phyloP scores from a whole-genome alignment of 1,139 yeast genomes.

The Spathaspora jeffriesii region DNA sequence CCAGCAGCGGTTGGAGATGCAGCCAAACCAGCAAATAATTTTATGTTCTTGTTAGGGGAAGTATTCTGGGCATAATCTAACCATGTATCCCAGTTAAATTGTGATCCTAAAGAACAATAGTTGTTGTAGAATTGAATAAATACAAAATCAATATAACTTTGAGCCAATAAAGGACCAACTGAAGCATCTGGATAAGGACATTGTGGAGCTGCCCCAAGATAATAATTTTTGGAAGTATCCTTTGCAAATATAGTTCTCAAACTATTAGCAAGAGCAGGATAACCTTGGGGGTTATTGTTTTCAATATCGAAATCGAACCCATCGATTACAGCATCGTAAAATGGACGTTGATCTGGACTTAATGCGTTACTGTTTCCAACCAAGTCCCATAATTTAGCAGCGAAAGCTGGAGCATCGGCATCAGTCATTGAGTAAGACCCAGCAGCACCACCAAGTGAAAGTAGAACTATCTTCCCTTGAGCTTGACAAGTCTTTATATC shows the following conservation, averaged over 20 bases:
- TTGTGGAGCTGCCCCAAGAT: slow-evolving; percentile 93
- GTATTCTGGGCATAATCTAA: slow-evolving; percentile 57
- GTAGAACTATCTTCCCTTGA: slow-evolving; percentile 72
- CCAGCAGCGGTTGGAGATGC: slow-evolving; percentile 72
- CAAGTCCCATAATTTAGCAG: slow-evolving; percentile 77
- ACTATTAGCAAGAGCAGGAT: slow-evolving; percentile 58
- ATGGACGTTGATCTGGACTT: slow-evolving; percentile 64
- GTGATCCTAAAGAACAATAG: slow-evolving; percentile 60
- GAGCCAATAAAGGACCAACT: slow-evolving; percentile 64
- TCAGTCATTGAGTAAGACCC: slow-evolving; percentile 81
- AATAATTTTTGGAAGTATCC: slow-evolving; percentile 62
- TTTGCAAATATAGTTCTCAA: slow-evolving; percentile 58
- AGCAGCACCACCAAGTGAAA: slow-evolving; percentile 87
- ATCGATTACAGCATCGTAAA: slow-evolving; percentile 52
- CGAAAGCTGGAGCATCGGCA: slow-evolving; percentile 64
- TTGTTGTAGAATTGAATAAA: slow-evolving; percentile 95
- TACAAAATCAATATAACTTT: slow-evolving; percentile 76
- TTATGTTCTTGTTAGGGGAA: slow-evolving; percentile 69
- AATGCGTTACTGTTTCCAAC: slow-evolving; percentile 69
- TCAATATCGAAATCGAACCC: slow-evolving; percentile 51
- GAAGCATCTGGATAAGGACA: slow-evolving; percentile 92
- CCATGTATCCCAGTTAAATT: slow-evolving; percentile 91
- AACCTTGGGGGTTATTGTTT: slow-evolving; percentile 50
- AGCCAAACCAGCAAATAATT: slow-evolving; percentile 73
- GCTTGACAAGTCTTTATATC: slow-evolving; percentile 86